Evolutionary conservation across 2,329 filamentous ascomycete species (phyloP).

Genomic region (Tolypocladium nubicola): DNA sequence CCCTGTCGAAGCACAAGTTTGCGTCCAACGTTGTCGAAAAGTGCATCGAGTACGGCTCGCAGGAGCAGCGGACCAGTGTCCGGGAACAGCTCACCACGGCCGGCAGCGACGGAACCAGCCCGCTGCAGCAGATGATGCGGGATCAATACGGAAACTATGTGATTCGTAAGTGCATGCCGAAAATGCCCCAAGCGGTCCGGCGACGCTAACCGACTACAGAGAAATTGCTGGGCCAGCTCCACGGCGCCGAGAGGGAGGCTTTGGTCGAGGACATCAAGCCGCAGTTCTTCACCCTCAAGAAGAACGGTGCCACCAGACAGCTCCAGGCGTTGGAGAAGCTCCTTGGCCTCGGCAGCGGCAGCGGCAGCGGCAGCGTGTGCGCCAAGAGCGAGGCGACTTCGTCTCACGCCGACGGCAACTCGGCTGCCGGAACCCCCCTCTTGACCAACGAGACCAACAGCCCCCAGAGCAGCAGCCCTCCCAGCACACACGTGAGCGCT

Average conservation of each 20-base stretch:
- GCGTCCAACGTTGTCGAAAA: constrained; percentile 97
- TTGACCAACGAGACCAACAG: constrained; percentile 61
- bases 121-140: constrained; percentile 69
- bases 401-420: constrained; percentile 35
- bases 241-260: constrained; percentile 45
- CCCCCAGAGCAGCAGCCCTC: constrained; percentile 54
- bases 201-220: constrained; percentile 41
- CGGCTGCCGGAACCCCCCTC: constrained; percentile 51
- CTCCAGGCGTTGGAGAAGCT: constrained; percentile 25
- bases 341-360: constrained; percentile 10
- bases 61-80: constrained; percentile 60
- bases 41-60: constrained; percentile 64
- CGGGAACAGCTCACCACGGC: constrained; percentile 49
- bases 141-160: constrained; percentile 96
- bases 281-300: constrained; percentile 51
- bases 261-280: constrained; percentile 55
- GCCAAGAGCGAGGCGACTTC: constrained; percentile 18
- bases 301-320: constrained; percentile 55
- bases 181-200: neutral
- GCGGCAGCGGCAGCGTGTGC: constrained; percentile 9
- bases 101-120: constrained; percentile 54
- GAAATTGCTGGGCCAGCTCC: constrained; percentile 60
- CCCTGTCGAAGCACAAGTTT: constrained; percentile 86
- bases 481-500: constrained; percentile 52
- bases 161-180: constrained; percentile 56